These are phyloP conservation scores for Podila horticola DNA, from an alignment of 192 early-diverging fungal genomes.

Conservation along the genomic window DNA sequence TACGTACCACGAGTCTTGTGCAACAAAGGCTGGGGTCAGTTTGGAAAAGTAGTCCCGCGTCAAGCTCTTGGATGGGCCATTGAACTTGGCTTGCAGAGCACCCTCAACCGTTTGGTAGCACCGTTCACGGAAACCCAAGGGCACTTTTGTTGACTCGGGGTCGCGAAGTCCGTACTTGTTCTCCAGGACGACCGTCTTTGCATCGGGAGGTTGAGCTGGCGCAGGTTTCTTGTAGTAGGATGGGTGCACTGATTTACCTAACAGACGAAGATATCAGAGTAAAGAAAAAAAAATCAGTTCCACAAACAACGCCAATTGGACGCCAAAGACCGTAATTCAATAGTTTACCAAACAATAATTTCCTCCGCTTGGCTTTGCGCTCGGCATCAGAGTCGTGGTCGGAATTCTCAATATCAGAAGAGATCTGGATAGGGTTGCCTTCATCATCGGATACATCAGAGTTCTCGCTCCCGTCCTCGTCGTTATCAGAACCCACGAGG, in stretches of 20 bases:
- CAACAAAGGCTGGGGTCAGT: neutral
- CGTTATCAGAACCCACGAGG: slow-evolving; percentile 13
- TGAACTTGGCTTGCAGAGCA: slow-evolving; percentile 7
- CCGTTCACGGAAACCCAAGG: slow-evolving; percentile 20
- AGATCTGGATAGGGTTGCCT: neutral
- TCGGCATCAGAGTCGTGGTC: slow-evolving; percentile 41
- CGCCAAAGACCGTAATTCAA: neutral
- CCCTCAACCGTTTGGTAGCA: slow-evolving; percentile 39
- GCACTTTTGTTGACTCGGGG: slow-evolving; percentile 22
- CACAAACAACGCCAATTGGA: neutral
- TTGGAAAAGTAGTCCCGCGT: slow-evolving; percentile 16
- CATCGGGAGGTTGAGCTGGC: neutral
- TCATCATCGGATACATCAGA: neutral
- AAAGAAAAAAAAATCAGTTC: neutral
- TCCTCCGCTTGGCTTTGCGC: slow-evolving; percentile 44
- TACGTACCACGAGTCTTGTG: slow-evolving; percentile 10
- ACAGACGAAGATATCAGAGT: neutral
- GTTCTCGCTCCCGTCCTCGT: neutral
- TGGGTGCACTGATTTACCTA: slow-evolving; percentile 27
- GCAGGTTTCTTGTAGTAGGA: slow-evolving; percentile 39
- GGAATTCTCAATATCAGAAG: slow-evolving; percentile 6
- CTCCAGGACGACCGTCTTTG: neutral
- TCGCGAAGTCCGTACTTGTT: slow-evolving; percentile 25
- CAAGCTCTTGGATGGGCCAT: slow-evolving; percentile 24
- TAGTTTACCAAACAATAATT: slow-evolving; percentile 34